phyloP scores from a whole-genome alignment of 2,329 filamentous ascomycete species.

The Microdochium nivale region DNA sequence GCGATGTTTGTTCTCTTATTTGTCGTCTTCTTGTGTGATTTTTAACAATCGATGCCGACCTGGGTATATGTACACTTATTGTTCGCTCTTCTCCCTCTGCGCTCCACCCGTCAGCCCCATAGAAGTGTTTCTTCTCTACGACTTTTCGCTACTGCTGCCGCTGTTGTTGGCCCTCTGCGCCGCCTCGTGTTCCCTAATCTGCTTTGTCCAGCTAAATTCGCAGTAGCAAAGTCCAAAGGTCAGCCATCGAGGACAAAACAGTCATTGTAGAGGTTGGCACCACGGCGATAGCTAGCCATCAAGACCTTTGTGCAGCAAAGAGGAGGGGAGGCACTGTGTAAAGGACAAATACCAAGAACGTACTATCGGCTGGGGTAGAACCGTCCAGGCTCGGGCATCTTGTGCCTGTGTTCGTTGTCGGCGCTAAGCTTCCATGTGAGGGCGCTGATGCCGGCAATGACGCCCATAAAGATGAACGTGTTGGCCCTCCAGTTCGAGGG shows the following conservation, averaged over 20 bases:
- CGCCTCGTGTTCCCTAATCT: conserved; percentile 35
- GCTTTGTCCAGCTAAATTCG: conserved; percentile 30
- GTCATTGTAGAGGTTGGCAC: too few relatives aligned
- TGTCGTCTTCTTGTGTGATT: too few relatives aligned
- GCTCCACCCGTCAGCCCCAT: not conserved
- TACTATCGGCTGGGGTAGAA: conserved; percentile 87
- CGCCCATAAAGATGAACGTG: conserved; percentile 65
- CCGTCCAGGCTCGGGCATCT: conserved; percentile 68
- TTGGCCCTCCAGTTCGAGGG: conserved; percentile 93
- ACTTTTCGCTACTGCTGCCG: conserved; percentile 1
- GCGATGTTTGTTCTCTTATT: too few relatives aligned
- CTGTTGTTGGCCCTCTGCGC: conserved; percentile 21
- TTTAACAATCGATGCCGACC: too few relatives aligned
- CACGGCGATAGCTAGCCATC: not conserved
- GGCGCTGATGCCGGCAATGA: conserved; percentile 60
- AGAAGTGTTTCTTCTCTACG: conserved; percentile 11
- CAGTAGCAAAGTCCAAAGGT: conserved; percentile 3
- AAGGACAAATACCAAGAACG: too few relatives aligned
- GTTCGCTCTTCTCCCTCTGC: not conserved
- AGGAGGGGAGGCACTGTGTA: not conserved
- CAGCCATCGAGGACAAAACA: not conserved
- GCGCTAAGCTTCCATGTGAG: conserved; percentile 65
- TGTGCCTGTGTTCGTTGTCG: conserved; percentile 62
- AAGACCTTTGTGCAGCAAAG: not conserved
- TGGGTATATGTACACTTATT: not conserved